phyloP scores from a whole-genome alignment of 495 filamentous ascomycete species.

The Xylaria cubensis region DNA sequence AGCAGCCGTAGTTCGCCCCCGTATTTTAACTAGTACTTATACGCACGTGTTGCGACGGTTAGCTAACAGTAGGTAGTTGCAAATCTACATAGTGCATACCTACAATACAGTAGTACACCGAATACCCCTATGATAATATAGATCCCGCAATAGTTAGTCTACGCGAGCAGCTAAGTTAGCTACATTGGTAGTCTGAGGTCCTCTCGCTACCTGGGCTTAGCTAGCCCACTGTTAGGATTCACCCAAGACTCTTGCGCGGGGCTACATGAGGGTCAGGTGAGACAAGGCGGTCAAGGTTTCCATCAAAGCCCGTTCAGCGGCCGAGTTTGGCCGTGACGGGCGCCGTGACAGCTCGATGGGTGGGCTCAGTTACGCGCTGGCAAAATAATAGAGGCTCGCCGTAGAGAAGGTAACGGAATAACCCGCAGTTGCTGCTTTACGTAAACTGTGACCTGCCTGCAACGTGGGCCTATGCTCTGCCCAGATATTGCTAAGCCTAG shows the following conservation, averaged over 20 bases:
- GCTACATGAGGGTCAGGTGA: conserved; percentile 13
- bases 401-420: conserved; percentile 14
- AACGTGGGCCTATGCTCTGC: not conserved
- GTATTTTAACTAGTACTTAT: not conserved
- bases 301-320: conserved; percentile 1
- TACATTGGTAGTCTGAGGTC: not conserved
- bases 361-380: not conserved
- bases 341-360: not conserved
- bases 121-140: not conserved
- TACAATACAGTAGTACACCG: not conserved
- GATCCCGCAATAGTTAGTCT: not conserved
- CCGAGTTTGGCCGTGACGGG: not conserved
- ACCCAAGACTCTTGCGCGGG: conserved; percentile 16
- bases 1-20: not conserved
- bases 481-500: too few relatives aligned
- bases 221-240: conserved; percentile 23
- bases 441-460: not conserved
- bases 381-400: not conserved
- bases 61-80: not conserved
- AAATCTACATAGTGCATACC: not conserved
- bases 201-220: conserved; percentile 6
- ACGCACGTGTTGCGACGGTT: conserved; percentile 9
- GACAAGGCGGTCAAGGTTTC: conserved; percentile 20
- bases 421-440: not conserved
- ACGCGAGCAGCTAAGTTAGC: not conserved